A percentile compares a stretch with the other conserved stretches of the same genome.
Conservation (phyloP, 2,329 filamentous ascomycete genomes). For the Thyridium curvatum region DNA sequence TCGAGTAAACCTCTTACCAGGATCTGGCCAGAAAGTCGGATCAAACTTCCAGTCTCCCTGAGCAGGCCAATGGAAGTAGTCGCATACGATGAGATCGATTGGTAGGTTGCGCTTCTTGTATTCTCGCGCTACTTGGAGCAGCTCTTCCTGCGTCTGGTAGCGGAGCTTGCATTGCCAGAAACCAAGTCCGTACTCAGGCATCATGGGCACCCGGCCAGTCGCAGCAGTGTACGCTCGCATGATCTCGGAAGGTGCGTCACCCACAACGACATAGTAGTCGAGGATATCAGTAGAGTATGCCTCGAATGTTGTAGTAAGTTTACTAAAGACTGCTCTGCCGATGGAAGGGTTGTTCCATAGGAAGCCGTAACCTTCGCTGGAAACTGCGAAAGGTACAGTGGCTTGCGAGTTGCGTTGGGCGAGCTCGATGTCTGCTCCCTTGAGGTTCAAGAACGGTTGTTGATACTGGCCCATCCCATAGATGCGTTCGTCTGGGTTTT, state of each 20-base stretch:
- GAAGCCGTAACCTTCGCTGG: constrained; percentile 54
- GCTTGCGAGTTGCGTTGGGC: constrained; percentile 63
- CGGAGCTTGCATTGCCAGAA: constrained; percentile 65
- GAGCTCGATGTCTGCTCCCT: constrained; percentile 56
- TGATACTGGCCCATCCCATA: constrained; percentile 67
- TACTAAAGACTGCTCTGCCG: constrained; percentile 54
- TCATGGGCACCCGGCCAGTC: constrained; percentile 56
- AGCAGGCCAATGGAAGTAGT: constrained; percentile 62
- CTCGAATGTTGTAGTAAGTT: constrained; percentile 56
- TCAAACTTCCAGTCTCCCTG: constrained; percentile 67
- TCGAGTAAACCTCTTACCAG: too few species aligned
- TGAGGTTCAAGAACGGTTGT: constrained; percentile 56
- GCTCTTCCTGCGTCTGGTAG: constrained; percentile 60
- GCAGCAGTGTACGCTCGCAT: constrained; percentile 47
- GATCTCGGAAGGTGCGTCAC: constrained; percentile 48
- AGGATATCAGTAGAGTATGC: constrained; percentile 49
- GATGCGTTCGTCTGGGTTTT: constrained; percentile 50
- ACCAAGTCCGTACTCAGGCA: constrained; percentile 62
- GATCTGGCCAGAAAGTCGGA: constrained; percentile 57
- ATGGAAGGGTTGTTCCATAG: constrained; percentile 62
- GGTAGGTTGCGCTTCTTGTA: constrained; percentile 49
- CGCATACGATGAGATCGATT: constrained; percentile 59
- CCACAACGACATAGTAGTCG: constrained; percentile 60
- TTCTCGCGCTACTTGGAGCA: constrained; percentile 53
- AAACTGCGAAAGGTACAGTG: constrained; percentile 56